Conservation (phyloP, 2,329 filamentous ascomycete species). For the Stylonectria norvegica region DNA sequence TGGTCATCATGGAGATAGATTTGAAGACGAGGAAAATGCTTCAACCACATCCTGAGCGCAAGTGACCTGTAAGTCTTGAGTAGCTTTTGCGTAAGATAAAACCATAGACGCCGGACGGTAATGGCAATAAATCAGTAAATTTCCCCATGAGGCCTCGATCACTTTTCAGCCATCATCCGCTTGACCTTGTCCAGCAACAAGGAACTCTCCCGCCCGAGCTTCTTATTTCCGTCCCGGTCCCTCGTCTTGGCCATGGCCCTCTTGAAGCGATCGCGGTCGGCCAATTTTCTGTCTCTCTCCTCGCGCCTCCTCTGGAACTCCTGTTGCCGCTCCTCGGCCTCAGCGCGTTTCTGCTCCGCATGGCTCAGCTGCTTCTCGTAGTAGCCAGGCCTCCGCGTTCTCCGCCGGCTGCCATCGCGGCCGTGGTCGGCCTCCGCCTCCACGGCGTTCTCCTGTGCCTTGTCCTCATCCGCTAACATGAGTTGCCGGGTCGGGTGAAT, state of each 20-base stretch:
- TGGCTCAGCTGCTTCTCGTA: conserved; percentile 62
- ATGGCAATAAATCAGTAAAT: too few relatives aligned
- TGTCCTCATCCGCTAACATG: conserved; percentile 39
- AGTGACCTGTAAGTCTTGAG: too few relatives aligned
- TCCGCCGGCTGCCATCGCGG: conserved; percentile 33
- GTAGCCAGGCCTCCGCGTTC: conserved; percentile 48
- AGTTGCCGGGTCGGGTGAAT: conserved; percentile 39
- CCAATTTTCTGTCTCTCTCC: conserved; percentile 62
- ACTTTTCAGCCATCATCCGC: conserved; percentile 57
- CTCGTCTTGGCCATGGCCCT: conserved; percentile 72
- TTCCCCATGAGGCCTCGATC: conserved; percentile 2
- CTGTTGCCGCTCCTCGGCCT: conserved; percentile 40
- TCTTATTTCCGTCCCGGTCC: conserved; percentile 71
- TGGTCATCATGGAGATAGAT: too few relatives aligned
- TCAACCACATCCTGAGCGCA: too few relatives aligned
- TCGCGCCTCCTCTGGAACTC: conserved; percentile 50
- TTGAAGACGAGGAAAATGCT: too few relatives aligned
- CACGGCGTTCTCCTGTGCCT: conserved; percentile 31
- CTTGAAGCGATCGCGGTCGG: conserved; percentile 62
- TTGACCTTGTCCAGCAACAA: conserved; percentile 75
- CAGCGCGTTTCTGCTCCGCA: conserved; percentile 40
- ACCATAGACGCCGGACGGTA: too few relatives aligned
- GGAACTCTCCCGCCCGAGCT: conserved; percentile 76
- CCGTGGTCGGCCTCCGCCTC: conserved; percentile 2
- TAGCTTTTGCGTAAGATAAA: too few relatives aligned